These are phyloP conservation scores for Mycena capillaripes DNA, from an alignment of 768 basidiomycete species.

Conservation along the genomic window DNA sequence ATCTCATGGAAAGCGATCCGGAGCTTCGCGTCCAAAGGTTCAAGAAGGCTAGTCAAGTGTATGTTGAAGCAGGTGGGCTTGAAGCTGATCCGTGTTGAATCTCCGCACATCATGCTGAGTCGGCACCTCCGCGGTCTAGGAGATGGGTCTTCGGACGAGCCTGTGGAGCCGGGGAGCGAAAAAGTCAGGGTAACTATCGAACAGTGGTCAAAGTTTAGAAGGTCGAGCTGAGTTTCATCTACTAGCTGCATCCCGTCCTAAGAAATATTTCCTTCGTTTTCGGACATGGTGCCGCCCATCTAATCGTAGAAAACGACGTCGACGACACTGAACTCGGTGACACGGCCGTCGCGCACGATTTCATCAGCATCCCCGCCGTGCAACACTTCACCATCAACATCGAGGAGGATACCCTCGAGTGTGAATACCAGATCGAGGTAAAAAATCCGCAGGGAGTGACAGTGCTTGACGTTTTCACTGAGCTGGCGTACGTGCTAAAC, in stretches of 20 bases:
- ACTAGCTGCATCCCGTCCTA: conserved; percentile 6
- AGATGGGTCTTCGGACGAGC: background rate
- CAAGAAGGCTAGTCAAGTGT: background rate
- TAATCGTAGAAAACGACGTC: background rate
- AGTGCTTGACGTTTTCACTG: background rate
- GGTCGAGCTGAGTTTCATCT: too few species aligned
- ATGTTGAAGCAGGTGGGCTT: background rate
- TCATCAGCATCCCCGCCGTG: background rate
- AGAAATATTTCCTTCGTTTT: background rate
- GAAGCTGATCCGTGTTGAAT: too few species aligned
- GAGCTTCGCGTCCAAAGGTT: background rate
- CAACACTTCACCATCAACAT: background rate
- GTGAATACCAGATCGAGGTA: background rate
- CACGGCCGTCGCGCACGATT: background rate
- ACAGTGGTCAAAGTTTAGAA: too few species aligned
- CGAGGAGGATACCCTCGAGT: background rate
- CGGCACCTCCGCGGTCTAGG: too few species aligned
- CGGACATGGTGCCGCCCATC: background rate
- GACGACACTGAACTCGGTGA: background rate
- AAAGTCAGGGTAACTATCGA: background rate
- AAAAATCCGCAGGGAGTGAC: background rate
- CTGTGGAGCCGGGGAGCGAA: background rate
- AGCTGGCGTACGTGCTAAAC: background rate
- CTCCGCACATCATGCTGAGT: too few species aligned
- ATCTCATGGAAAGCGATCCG: background rate